These are phyloP conservation scores for Nakazawaea wickerhamii DNA, from an alignment of 805 yeast species.

Conservation along the genomic window DNA sequence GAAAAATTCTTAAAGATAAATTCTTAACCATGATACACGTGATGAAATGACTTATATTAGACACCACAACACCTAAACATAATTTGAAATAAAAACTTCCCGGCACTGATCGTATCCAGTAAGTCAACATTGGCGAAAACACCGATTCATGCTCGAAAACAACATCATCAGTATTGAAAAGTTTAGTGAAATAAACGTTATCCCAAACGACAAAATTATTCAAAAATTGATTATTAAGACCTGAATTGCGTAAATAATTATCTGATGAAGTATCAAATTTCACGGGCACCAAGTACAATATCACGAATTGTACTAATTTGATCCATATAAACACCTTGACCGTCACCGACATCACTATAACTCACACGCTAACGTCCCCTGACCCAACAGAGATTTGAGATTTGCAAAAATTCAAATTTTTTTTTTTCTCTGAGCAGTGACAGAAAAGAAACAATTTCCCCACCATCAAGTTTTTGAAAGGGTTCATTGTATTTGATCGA, in stretches of 20 bases:
- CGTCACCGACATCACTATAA: not conserved
- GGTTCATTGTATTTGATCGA: too few relatives aligned
- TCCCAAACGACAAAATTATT: slow-evolving; percentile 77
- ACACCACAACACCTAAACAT: slow-evolving; percentile 39
- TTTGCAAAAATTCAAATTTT: not conserved
- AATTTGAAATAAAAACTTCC: slow-evolving; percentile 36
- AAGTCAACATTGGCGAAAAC: slow-evolving; percentile 75
- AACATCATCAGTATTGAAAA: slow-evolving; percentile 35
- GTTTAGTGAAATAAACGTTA: slow-evolving; percentile 64
- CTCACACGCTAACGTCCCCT: too few relatives aligned
- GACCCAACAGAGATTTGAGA: too few relatives aligned
- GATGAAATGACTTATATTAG: slow-evolving; percentile 48
- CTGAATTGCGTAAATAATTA: slow-evolving; percentile 4
- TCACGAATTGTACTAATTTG: slow-evolving; percentile 32
- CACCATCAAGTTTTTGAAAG: too few relatives aligned
- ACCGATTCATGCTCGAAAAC: slow-evolving; percentile 85
- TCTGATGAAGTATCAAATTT: slow-evolving; percentile 47
- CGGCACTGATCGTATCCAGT: slow-evolving; percentile 29
- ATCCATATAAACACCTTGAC: slow-evolving; percentile 24
- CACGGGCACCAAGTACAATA: slow-evolving; percentile 34
- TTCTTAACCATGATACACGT: slow-evolving; percentile 44
- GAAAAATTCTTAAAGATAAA: slow-evolving; percentile 33
- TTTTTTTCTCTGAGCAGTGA: too few relatives aligned
- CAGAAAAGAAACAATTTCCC: too few relatives aligned
- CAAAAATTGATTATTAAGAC: slow-evolving; percentile 25